Evolutionary conservation across 768 basidiomycete species (phyloP).

Genomic region (Leucocoprinus sp.): DNA sequence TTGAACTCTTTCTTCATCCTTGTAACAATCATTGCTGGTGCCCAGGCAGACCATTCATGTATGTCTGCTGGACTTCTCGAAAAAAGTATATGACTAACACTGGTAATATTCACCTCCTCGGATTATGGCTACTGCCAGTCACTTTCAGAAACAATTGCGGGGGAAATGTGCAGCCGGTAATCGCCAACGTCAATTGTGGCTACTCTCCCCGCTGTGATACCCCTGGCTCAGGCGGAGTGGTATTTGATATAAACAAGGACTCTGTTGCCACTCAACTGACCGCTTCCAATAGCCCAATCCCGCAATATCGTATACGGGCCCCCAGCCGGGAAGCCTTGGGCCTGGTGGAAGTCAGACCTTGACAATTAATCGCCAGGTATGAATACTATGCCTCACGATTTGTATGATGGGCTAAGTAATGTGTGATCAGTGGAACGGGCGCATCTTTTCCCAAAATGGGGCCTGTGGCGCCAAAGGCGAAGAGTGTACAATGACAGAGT

Average conservation of each 20-base stretch:
- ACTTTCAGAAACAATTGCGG: conserved; percentile 28
- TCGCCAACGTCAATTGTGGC: conserved; percentile 31
- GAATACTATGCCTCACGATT: not conserved
- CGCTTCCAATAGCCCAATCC: conserved; percentile 19
- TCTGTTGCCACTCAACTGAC: not conserved
- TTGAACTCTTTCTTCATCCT: not conserved
- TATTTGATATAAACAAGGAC: conserved; percentile 15
- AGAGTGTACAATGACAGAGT: conserved; percentile 30
- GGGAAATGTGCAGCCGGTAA: conserved; percentile 23
- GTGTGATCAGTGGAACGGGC: conserved; percentile 29
- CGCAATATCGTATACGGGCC: conserved; percentile 25
- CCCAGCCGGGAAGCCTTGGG: conserved; percentile 24
- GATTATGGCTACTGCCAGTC: conserved; percentile 16
- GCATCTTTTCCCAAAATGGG: conserved; percentile 31
- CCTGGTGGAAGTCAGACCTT: conserved; percentile 22
- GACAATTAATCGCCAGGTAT: conserved; percentile 22
- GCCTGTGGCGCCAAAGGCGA: conserved; percentile 30
- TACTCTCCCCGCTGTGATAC: conserved; percentile 31
- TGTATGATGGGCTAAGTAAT: not conserved
- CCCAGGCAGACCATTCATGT: conserved; percentile 18
- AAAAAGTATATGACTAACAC: not conserved
- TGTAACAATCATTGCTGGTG: conserved; percentile 6
- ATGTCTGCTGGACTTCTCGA: not conserved
- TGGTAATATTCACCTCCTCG: not conserved
- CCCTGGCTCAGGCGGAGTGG: conserved; percentile 26